Conservation (phyloP, 140 eudicot genomes). For the Oenanthe javanica region DNA sequence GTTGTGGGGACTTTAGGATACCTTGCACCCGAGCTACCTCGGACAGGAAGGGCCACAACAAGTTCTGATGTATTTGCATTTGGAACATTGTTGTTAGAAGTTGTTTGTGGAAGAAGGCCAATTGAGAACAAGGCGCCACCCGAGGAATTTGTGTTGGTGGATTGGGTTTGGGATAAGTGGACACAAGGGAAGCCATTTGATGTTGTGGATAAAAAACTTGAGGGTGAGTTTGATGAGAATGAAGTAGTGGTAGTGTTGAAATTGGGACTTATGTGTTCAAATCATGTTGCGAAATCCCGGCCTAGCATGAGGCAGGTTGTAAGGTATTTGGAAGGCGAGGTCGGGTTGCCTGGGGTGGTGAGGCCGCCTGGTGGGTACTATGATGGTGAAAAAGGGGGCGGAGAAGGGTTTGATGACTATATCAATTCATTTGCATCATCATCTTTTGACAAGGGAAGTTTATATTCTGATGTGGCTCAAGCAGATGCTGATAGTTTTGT, state of each 20-base stretch:
- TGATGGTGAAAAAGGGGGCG: conserved; percentile 24
- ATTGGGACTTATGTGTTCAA: conserved; percentile 57
- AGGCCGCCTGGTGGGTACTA: conserved; percentile 6
- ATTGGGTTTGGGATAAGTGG: conserved; percentile 51
- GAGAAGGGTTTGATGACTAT: conserved; percentile 29
- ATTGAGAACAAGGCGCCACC: conserved; percentile 30
- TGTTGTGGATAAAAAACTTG: conserved; percentile 38
- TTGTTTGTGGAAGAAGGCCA: conserved; percentile 69
- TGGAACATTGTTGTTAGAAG: conserved; percentile 67
- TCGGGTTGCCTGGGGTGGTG: conserved; percentile 29
- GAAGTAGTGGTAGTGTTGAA: conserved; percentile 44
- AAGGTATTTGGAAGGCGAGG: conserved; percentile 26
- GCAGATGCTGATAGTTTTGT: conserved; percentile 2
- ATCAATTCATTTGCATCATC: conserved; percentile 30
- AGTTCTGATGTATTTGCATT: conserved; percentile 61
- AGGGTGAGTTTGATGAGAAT: conserved; percentile 19
- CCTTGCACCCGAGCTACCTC: conserved; percentile 68
- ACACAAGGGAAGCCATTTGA: conserved; percentile 24
- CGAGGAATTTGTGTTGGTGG: conserved; percentile 43
- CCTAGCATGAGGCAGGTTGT: conserved; percentile 56
- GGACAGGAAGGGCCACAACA: conserved; percentile 63
- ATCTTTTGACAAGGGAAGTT: conserved; percentile 24
- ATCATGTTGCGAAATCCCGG: conserved; percentile 33
- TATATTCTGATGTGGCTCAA: conserved; percentile 1
- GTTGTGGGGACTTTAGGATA: conserved; percentile 78